Percentiles rank a stretch among this genome's conserved stretches.
Conservation (phyloP, 2,329 filamentous ascomycete genomes). For the Colletotrichum musicola region DNA sequence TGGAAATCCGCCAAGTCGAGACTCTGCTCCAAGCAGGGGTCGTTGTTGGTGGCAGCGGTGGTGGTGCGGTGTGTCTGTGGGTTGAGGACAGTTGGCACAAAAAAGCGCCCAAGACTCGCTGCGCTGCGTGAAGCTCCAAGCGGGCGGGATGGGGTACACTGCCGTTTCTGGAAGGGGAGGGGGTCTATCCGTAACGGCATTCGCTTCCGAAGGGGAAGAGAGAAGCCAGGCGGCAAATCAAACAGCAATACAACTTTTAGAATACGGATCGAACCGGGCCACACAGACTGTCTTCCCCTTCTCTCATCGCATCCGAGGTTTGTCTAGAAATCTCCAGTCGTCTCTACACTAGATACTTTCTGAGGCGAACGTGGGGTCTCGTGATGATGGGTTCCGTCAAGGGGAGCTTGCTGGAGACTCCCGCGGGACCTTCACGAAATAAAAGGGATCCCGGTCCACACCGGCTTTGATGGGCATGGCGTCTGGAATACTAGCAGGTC, state of each 20-base stretch:
- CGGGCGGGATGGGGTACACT: conserved; percentile 15
- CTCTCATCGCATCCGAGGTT: not conserved
- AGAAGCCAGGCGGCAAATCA: not conserved
- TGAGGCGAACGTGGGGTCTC: conserved; percentile 9
- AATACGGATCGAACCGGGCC: not conserved
- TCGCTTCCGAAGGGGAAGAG: conserved; percentile 3
- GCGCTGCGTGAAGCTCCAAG: conserved; percentile 16
- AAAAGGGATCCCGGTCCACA: conserved; percentile 31
- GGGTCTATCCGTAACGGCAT: not conserved
- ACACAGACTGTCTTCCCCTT: not conserved
- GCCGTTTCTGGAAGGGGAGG: conserved; percentile 20
- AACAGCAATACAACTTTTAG: not conserved
- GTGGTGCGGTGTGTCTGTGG: conserved; percentile 35
- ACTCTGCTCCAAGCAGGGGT: conserved; percentile 32
- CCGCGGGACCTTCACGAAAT: conserved; percentile 5
- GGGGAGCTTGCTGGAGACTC: conserved; percentile 18
- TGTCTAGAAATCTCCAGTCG: not conserved
- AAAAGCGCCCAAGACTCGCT: conserved; percentile 19
- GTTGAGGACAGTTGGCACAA: conserved; percentile 47
- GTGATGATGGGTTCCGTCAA: conserved; percentile 14
- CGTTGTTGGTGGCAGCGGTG: conserved; percentile 22
- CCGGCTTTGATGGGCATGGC: conserved; percentile 8
- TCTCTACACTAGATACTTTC: not conserved
- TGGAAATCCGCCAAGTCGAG: conserved; percentile 36
- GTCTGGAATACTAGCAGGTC: conserved; percentile 1